phyloP scores from a whole-genome alignment of 768 basidiomycete species.

The Podaxis sp. region DNA sequence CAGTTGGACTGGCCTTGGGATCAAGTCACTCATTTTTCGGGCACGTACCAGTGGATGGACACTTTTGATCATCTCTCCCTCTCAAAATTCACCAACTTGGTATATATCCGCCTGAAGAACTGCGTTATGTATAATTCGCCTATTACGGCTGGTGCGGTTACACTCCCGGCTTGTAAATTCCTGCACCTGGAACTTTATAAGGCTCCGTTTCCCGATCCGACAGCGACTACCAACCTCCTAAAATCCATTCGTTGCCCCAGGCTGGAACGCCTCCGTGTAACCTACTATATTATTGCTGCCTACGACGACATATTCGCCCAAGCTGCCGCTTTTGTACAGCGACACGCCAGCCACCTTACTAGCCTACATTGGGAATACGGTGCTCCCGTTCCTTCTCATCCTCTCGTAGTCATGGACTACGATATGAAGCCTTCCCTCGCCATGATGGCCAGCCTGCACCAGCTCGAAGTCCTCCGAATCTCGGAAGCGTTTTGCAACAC shows the following conservation, averaged over 20 bases:
- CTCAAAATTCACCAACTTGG: neutral
- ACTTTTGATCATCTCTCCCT: neutral
- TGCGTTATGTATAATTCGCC: neutral
- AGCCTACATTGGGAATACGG: slow-evolving; percentile 3
- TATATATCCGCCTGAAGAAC: neutral
- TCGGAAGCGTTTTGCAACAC: neutral
- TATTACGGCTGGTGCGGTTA: neutral
- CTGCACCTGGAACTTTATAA: neutral
- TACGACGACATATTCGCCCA: neutral
- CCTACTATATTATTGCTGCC: neutral
- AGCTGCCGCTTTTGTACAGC: neutral
- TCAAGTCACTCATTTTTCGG: neutral
- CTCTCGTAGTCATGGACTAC: neutral
- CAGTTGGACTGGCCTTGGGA: neutral
- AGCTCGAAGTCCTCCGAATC: neutral
- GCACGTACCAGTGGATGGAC: neutral
- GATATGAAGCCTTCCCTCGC: neutral
- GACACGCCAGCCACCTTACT: neutral
- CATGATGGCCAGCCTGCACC: neutral
- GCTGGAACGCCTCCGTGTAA: neutral
- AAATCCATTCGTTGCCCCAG: neutral
- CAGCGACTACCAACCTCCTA: too few relatives aligned
- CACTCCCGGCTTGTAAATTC: neutral
- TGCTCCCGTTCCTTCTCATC: neutral
- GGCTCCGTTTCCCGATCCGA: too few relatives aligned